Evolutionary conservation across 2,329 filamentous ascomycete species (phyloP).

Genomic region (Fusarium heterosporum): DNA sequence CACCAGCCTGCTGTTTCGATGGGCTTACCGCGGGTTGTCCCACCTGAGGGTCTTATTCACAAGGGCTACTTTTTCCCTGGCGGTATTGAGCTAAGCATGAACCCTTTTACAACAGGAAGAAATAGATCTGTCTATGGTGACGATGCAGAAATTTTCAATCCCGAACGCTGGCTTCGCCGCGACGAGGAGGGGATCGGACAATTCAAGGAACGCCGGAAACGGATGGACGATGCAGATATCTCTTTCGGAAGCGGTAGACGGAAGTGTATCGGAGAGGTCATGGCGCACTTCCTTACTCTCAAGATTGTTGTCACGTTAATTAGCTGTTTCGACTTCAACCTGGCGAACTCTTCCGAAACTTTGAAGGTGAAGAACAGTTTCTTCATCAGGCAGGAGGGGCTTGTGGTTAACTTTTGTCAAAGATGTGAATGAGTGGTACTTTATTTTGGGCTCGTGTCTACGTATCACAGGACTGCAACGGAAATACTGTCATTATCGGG

Average conservation of each 20-base stretch:
- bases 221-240: constrained; percentile 54
- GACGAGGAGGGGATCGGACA: constrained; percentile 37
- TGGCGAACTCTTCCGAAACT: constrained; percentile 36
- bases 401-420: too few species aligned
- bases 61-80: constrained; percentile 49
- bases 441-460: too few species aligned
- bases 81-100: constrained; percentile 53
- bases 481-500: too few species aligned
- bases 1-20: constrained; percentile 58
- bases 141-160: constrained; percentile 57
- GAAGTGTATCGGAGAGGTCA: constrained; percentile 56
- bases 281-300: constrained; percentile 57
- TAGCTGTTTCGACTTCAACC: constrained; percentile 52
- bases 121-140: constrained; percentile 56
- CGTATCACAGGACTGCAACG: too few species aligned
- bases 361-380: constrained; percentile 44
- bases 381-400: constrained; percentile 29
- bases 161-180: constrained; percentile 53
- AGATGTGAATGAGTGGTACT: too few species aligned
- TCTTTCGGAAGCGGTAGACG: constrained; percentile 58
- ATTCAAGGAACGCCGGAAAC: constrained; percentile 45
- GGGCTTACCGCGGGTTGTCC: constrained; percentile 59
- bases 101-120: constrained; percentile 51
- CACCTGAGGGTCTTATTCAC: constrained; percentile 51
- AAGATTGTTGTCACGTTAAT: constrained; percentile 62